Conservation (phyloP, 1,139 yeast species). For the Taphrina populina region DNA sequence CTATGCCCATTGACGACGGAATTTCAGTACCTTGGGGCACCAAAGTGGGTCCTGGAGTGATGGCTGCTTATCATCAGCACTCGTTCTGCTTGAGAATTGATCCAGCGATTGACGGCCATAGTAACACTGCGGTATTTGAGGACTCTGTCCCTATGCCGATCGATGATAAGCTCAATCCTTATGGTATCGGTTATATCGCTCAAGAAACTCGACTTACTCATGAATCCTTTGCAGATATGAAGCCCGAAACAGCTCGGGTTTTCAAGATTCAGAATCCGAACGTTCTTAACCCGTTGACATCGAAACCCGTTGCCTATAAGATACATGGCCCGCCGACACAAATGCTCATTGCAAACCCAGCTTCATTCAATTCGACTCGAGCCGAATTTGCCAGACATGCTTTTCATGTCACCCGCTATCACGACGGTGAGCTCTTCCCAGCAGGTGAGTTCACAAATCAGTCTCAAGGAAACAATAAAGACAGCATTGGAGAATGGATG, state of each 20-base stretch:
- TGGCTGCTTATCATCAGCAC: constrained; percentile 84
- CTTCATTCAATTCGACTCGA: constrained; percentile 72
- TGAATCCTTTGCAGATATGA: constrained; percentile 63
- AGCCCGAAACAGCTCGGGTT: constrained; percentile 62
- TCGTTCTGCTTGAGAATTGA: constrained; percentile 72
- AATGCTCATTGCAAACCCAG: constrained; percentile 68
- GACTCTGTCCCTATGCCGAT: constrained; percentile 29
- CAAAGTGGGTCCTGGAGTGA: constrained; percentile 71
- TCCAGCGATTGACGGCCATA: constrained; percentile 77
- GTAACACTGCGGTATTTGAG: constrained; percentile 56
- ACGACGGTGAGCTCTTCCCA: constrained; percentile 63
- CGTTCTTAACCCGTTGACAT: constrained; percentile 64
- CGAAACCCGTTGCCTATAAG: constrained; percentile 72
- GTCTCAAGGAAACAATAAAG: constrained; percentile 11
- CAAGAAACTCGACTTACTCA: constrained; percentile 34
- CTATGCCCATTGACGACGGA: constrained; percentile 63
- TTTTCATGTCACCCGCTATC: constrained; percentile 67
- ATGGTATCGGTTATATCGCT: constrained; percentile 25
- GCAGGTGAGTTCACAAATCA: constrained; percentile 57
- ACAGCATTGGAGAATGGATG: constrained; percentile 12
- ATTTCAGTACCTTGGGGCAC: constrained; percentile 75
- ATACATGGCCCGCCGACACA: constrained; percentile 75
- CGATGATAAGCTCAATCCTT: constrained; percentile 18
- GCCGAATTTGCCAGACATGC: constrained; percentile 75
- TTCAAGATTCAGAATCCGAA: constrained; percentile 78